Percentiles rank a stretch among this genome's conserved stretches.
These are phyloP conservation scores for Podospora sp. DNA, from an alignment of 495 filamentous ascomycete species.

Conservation along the genomic window DNA sequence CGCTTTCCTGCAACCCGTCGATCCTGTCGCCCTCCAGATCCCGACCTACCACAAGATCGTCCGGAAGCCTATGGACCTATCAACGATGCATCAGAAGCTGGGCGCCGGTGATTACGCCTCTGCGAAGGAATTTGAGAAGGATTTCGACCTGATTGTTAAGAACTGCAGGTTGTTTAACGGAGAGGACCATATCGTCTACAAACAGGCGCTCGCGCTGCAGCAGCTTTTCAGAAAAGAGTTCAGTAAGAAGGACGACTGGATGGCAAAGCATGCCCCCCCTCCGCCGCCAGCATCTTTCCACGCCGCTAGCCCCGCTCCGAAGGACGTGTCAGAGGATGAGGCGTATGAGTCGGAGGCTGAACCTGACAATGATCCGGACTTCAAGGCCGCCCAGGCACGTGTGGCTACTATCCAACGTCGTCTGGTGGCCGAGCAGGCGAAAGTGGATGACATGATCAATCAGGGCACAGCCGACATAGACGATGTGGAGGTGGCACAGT, in stretches of 20 bases:
- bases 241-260: constrained; percentile 71
- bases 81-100: constrained; percentile 74
- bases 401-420: constrained; percentile 37
- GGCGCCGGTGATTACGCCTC: constrained; percentile 79
- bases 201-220: constrained; percentile 70
- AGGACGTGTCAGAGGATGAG: constrained; percentile 65
- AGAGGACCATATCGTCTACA: constrained; percentile 68
- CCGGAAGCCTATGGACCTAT: constrained; percentile 94
- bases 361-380: constrained; percentile 33
- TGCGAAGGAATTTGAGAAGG: constrained; percentile 80
- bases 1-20: constrained; percentile 80
- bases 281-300: constrained; percentile 43
- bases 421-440: constrained; percentile 59
- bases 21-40: constrained; percentile 92
- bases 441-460: constrained; percentile 66
- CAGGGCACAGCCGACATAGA: constrained; percentile 68
- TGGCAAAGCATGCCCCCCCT: constrained; percentile 69
- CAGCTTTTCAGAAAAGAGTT: constrained; percentile 73
- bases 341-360: constrained; percentile 44
- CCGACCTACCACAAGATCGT: constrained; percentile 90
- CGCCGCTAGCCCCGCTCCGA: constrained; percentile 35
- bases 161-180: constrained; percentile 95
- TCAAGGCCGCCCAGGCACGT: constrained; percentile 22
- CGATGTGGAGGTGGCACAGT: constrained; percentile 58
- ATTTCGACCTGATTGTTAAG: constrained; percentile 79